A percentile compares a stretch with the other conserved stretches of the same genome.
phyloP scores from a whole-genome alignment of 2,329 filamentous ascomycete species.

The Neonectria faginata region DNA sequence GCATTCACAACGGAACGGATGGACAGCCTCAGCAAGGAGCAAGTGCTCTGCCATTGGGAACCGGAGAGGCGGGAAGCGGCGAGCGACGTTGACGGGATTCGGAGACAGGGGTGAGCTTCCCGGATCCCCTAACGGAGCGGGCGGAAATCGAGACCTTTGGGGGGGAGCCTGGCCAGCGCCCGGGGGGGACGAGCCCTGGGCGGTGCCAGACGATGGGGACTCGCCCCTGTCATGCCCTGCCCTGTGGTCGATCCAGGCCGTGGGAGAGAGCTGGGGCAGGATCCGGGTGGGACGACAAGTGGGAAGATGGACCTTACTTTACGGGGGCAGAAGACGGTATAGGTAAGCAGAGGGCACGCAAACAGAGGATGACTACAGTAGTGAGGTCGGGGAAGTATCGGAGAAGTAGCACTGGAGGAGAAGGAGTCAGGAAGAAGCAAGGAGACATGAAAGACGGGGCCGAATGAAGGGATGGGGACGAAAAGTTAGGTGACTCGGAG shows the following conservation, averaged over 20 bases:
- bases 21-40: neutral
- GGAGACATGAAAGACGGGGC: neutral
- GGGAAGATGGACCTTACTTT: constrained; percentile 12
- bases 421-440: constrained; percentile 5
- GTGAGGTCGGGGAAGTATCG: constrained; percentile 16
- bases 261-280: constrained; percentile 11
- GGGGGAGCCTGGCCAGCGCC: constrained; percentile 30
- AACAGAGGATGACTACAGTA: neutral
- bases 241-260: constrained; percentile 24
- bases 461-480: neutral
- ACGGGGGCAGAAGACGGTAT: constrained; percentile 20
- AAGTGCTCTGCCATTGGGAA: neutral
- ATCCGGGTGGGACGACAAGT: constrained; percentile 20
- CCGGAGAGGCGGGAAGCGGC: constrained; percentile 26
- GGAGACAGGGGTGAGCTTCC: constrained; percentile 21
- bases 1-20: neutral
- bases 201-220: constrained; percentile 39
- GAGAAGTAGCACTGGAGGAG: constrained; percentile 1
- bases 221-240: constrained; percentile 38
- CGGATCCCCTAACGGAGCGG: constrained; percentile 25
- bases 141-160: constrained; percentile 30
- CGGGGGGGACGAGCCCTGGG: constrained; percentile 19
- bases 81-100: constrained; percentile 23
- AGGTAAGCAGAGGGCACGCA: neutral
- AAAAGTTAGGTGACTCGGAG: neutral